Conservation (phyloP, 345 rosid genomes). For the Raphanus raphanistrum region DNA sequence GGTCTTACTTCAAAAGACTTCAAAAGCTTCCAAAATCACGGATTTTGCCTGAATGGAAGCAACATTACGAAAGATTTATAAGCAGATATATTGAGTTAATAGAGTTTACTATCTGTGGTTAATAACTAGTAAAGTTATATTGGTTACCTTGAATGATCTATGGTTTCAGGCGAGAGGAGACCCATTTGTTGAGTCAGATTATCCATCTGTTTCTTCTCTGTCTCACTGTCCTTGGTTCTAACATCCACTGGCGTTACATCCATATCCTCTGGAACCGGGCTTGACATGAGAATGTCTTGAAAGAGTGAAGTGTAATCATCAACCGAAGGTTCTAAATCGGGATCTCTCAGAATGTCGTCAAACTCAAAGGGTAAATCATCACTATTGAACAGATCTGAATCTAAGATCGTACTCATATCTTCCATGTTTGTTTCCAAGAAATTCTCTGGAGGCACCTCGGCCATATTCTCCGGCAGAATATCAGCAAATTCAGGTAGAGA, state of each 20-base stretch:
- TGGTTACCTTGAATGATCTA: conserved; percentile 38
- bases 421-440: conserved; percentile 42
- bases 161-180: conserved; percentile 61
- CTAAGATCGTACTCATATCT: conserved; percentile 49
- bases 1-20: conserved; percentile 6
- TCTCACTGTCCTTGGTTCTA: conserved; percentile 36
- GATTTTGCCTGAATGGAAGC: conserved; percentile 23
- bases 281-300: conserved; percentile 53
- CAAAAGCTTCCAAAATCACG: conserved; percentile 19
- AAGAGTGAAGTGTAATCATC: conserved; percentile 55
- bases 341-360: conserved; percentile 53
- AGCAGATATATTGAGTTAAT: neutral
- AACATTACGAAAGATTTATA: conserved; percentile 6
- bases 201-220: conserved; percentile 52
- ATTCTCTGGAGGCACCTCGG: conserved; percentile 46
- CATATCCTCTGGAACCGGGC: conserved; percentile 62
- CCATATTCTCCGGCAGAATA: conserved; percentile 51
- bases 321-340: conserved; percentile 56
- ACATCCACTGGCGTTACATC: conserved; percentile 52
- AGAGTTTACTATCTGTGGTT: neutral
- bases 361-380: conserved; percentile 55
- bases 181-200: conserved; percentile 86
- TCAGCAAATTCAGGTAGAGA: conserved; percentile 51
- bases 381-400: conserved; percentile 47
- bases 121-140: neutral